A percentile compares a stretch with the other conserved stretches of the same genome.
Evolutionary conservation across 768 basidiomycete species (phyloP).

Genomic region (Termitomyces sp.): DNA sequence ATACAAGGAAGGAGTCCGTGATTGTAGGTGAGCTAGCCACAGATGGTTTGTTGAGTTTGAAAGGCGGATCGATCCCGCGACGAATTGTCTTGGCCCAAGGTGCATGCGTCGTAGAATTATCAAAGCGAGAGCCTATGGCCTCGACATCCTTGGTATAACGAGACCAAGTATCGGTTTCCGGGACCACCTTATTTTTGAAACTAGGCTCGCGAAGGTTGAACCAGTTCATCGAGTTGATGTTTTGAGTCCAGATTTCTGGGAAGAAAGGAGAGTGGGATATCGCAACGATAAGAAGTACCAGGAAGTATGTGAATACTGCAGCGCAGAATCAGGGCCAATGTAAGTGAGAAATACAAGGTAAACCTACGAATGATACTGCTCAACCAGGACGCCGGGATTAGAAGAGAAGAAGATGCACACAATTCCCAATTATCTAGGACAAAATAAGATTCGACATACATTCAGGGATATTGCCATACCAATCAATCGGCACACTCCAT

Average conservation of each 20-base stretch:
- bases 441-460: conserved; percentile 1
- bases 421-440: conserved; percentile 32
- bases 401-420: conserved; percentile 42
- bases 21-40: conserved; percentile 14
- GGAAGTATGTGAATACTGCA: conserved; percentile 49
- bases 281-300: conserved; percentile 42
- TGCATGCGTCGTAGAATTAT: conserved; percentile 27
- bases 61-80: conserved; percentile 57
- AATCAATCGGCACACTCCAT: conserved; percentile 21
- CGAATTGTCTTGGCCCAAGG: conserved; percentile 47
- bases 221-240: conserved; percentile 54
- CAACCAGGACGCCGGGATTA: conserved; percentile 45
- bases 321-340: not conserved
- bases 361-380: conserved; percentile 39
- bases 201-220: conserved; percentile 26
- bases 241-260: conserved; percentile 46
- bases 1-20: conserved; percentile 18
- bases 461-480: conserved; percentile 22
- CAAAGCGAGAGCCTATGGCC: conserved; percentile 1
- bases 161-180: conserved; percentile 5
- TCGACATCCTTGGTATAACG: conserved; percentile 20
- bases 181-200: not conserved
- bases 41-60: conserved; percentile 22
- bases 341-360: not conserved
- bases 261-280: conserved; percentile 37